Evolutionary conservation across 176 grass and related monocot species (phyloP).

Genomic region (Ensete ventricosum): DNA sequence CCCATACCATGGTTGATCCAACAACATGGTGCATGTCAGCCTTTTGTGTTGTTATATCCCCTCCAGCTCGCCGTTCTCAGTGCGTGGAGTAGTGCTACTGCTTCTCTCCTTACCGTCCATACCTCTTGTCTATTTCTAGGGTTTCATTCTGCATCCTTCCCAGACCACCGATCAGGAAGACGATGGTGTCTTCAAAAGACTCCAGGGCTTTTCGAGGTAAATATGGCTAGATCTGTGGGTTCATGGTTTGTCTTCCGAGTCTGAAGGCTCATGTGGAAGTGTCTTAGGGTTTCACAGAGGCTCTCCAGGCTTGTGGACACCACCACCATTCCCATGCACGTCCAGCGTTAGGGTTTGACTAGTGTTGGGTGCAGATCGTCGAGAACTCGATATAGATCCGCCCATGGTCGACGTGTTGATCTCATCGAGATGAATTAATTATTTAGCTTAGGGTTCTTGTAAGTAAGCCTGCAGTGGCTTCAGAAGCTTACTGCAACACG

Average conservation of each 20-base stretch:
- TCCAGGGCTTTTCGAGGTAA: neutral
- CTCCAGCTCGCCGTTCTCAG: neutral
- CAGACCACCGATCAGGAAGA: neutral
- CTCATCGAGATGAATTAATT: no score
- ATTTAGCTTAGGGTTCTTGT: no score
- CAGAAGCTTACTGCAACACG: no score
- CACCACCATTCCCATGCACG: no score
- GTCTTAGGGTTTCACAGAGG: no score
- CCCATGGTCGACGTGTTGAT: no score
- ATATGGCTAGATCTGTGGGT: neutral
- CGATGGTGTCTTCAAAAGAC: neutral
- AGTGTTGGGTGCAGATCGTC: no score
- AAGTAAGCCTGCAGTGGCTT: no score
- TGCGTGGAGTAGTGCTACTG: neutral
- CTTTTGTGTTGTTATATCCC: conserved; percentile 1
- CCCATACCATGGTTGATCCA: neutral
- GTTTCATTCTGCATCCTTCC: neutral
- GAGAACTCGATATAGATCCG: no score
- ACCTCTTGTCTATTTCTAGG: conserved; percentile 3
- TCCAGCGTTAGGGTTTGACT: no score
- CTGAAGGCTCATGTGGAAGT: no score
- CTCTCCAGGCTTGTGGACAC: no score
- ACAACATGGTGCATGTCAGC: conserved; percentile 11
- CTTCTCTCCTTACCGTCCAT: neutral
- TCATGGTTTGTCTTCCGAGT: neutral